Base-by-base conservation (phyloP, 176 grass and related monocot species). In the Oryza glaberrima region DNA sequence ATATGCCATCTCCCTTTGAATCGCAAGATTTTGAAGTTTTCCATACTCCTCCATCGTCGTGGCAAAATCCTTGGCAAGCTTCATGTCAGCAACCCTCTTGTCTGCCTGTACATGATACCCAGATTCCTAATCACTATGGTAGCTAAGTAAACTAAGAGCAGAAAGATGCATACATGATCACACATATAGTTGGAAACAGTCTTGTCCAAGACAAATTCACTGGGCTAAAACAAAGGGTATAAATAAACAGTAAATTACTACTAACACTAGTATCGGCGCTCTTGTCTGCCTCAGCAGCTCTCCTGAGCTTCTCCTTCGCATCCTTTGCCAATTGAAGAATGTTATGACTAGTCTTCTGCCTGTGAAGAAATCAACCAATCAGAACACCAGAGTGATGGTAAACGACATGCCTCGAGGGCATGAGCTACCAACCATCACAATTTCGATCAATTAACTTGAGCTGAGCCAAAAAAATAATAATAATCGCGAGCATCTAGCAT, bases 41-140 rank as follows among this genome's bases (percentile, higher is more conserved):
- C 83, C 86, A 60, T 95, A 98, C 83, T 95, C 96, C 67, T 95
- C 91, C 87, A 98, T 91, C 3, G 94, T 85, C 4, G 83, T 70
- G 68, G 88, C 88, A 26, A 98, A 95, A 98, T 98, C 96, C 87
- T 95, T 98, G 41, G 96, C 96, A 60, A 98, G 89, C 70, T 98
- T 98, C 79, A 90, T 94, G 86, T 95, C 96, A 61, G 83, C 81
- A 9, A 95, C 71, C 80, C 92, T 95, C 86, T 93, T 95, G 87
- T 88, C 90, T 83, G 91, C 56, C 96, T 98, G 87, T 19, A 89
- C 48, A 17, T 19, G 80, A 69, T 34, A 69, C 28, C 35, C 13
- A 81, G 77, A 73, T 41, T 41, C 15, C 40, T 86, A 4, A 86
- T 32, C 6, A 72, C 22, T 0, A 0, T 51, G 5, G 34, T 60